Base-by-base conservation (phyloP, 2,329 filamentous ascomycete genomes). In the Exophiala spinifera region DNA sequence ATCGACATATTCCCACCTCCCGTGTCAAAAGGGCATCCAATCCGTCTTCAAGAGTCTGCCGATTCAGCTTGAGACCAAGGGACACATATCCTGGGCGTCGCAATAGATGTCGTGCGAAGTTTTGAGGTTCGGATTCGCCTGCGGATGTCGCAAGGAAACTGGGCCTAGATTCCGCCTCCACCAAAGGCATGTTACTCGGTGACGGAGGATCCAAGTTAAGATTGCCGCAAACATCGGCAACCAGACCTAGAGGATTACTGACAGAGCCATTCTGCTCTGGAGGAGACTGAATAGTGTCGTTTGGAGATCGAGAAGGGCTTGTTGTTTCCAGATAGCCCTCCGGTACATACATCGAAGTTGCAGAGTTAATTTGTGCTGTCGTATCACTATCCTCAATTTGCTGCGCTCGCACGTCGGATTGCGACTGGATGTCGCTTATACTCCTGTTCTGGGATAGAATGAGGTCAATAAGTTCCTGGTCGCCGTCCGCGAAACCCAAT, bases 171-270 rank as follows among this genome's bases (percentile, higher is more conserved):
- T 33, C 45, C 23, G 23, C 23, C 23, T 25, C 23, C 23, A 25
- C 7, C 23, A 25, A 25, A 25, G 23, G 23, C 23, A 3, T 25
- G 3, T 25, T 25, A 7, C 23, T 7, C 3, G 23, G 23, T 25
- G 23, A 25, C 23, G 23, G 23, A 25, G 23, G 48, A 37, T 60
- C 53, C 17, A 57, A 45, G 17, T 62, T 61, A 1, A 63, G 59
- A 1, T 63, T 59, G 15, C 60, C 61, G 6, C 64, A 65, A 10
- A 64, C 65, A 55, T 66, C 63, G 2, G 65, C 65, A 5, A 68
- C 47, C 20, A 67, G 42, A 1, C 63, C 65, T 8, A 68, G 54
- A 3, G 65, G 66, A 51, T 68, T 67, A 40, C 64, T 67, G 37
- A 65, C 56, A 2, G 62, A 62, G 43, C 14, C 23, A 17, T 33